Evolutionary conservation across 1,139 yeast species (phyloP).

Genomic region (Yamadazyma diddensiae): DNA sequence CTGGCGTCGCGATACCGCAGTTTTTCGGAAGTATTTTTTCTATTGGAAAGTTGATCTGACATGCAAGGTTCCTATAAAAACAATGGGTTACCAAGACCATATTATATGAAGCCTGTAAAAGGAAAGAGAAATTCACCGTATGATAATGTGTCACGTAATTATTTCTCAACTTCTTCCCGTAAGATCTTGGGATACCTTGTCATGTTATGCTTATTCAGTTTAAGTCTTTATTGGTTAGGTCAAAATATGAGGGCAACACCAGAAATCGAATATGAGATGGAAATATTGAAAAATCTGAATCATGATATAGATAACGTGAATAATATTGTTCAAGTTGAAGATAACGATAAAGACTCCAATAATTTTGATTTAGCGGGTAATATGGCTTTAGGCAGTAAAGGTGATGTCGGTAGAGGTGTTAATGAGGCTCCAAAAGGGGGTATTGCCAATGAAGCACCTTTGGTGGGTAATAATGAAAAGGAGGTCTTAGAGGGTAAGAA

Average conservation of each 20-base stretch:
- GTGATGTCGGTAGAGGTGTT: conserved; percentile 42
- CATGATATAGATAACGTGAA: conserved; percentile 11
- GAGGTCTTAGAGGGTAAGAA: conserved; percentile 22
- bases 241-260: conserved; percentile 33
- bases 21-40: background rate
- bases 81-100: conserved; percentile 47
- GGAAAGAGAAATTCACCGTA: conserved; percentile 37
- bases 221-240: conserved; percentile 35
- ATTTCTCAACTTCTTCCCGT: conserved; percentile 37
- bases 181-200: conserved; percentile 39
- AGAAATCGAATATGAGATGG: conserved; percentile 30
- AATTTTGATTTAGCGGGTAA: conserved; percentile 40
- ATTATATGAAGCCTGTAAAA: conserved; percentile 44
- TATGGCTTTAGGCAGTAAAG: conserved; percentile 41
- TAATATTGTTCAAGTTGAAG: conserved; percentile 25
- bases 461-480: conserved; percentile 44
- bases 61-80: conserved; percentile 49
- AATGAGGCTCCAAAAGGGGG: conserved; percentile 52
- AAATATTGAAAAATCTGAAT: background rate
- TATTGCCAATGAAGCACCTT: conserved; percentile 45
- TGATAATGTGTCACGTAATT: conserved; percentile 27
- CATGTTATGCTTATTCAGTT: conserved; percentile 35
- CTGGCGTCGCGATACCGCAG: background rate
- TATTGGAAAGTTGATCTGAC: background rate
- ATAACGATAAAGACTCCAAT: conserved; percentile 28